A percentile compares a stretch with the other conserved stretches of the same genome.
These are phyloP conservation scores for Phytophthora multivora DNA, from an alignment of 352 stramenopile genomes.

Conservation along the genomic window DNA sequence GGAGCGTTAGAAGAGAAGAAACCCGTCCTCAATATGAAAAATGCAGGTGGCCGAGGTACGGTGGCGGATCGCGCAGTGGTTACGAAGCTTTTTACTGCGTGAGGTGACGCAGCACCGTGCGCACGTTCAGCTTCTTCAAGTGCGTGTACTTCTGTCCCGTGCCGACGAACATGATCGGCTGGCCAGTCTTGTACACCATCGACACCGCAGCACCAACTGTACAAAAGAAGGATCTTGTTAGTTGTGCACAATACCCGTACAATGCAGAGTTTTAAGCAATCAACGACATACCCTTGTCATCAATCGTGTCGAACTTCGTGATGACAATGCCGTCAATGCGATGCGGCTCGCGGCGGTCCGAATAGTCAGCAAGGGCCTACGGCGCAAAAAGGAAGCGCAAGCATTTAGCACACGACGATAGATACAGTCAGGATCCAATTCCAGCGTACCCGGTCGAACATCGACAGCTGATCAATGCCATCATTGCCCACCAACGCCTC, in stretches of 20 bases:
- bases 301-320: slow-evolving; percentile 99
- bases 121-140: slow-evolving; percentile 97
- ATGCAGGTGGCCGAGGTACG: slow-evolving; percentile 15
- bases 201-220: slow-evolving; percentile 98
- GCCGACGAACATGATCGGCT: slow-evolving; percentile 99
- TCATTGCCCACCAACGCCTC: slow-evolving; percentile 99
- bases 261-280: background rate
- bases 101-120: slow-evolving; percentile 95
- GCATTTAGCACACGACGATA: slow-evolving; percentile 9
- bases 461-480: slow-evolving; percentile 97
- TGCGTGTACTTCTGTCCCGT: slow-evolving; percentile 99
- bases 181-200: slow-evolving; percentile 98
- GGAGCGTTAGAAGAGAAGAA: slow-evolving; percentile 17
- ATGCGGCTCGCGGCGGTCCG: slow-evolving; percentile 83
- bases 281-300: slow-evolving; percentile 93
- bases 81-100: slow-evolving; percentile 73
- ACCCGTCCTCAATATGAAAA: slow-evolving; percentile 21
- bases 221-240: slow-evolving; percentile 8
- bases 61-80: slow-evolving; percentile 5
- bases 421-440: background rate
- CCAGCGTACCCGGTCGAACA: slow-evolving; percentile 90
- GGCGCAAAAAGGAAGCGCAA: background rate
- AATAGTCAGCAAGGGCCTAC: slow-evolving; percentile 90
- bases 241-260: background rate
- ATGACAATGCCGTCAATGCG: slow-evolving; percentile 98